These are phyloP conservation scores for Eremothecium coryli DNA, from an alignment of 1,139 yeast species.

Conservation along the genomic window DNA sequence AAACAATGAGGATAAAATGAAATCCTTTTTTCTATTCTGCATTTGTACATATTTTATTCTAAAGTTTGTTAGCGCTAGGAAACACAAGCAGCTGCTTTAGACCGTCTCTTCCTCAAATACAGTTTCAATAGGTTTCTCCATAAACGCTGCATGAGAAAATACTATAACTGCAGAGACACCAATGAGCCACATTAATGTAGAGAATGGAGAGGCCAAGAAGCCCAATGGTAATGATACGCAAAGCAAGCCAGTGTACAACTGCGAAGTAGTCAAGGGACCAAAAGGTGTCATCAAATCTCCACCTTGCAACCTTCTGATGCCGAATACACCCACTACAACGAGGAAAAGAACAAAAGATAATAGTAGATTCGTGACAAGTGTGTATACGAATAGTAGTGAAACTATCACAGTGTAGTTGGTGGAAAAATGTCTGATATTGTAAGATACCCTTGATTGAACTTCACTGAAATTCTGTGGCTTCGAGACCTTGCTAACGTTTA, in stretches of 20 bases:
- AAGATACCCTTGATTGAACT: slow-evolving; percentile 76
- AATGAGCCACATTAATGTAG: slow-evolving; percentile 91
- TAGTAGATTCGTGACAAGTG: slow-evolving; percentile 73
- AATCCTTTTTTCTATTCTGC: too few species aligned
- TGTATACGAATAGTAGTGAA: slow-evolving; percentile 57
- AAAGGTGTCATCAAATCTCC: slow-evolving; percentile 68
- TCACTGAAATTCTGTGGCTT: slow-evolving; percentile 88
- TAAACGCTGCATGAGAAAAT: slow-evolving; percentile 80
- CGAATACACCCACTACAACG: slow-evolving; percentile 61
- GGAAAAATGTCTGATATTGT: slow-evolving; percentile 78
- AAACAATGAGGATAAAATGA: too few species aligned
- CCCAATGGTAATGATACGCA: slow-evolving; percentile 79
- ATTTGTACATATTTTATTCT: too few species aligned
- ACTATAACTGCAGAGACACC: slow-evolving; percentile 89
- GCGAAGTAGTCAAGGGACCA: slow-evolving; percentile 63
- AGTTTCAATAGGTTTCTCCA: slow-evolving; percentile 97
- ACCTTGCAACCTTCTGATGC: slow-evolving; percentile 72
- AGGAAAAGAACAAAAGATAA: slow-evolving; percentile 72
- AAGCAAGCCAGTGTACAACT: slow-evolving; percentile 79
- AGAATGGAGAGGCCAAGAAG: slow-evolving; percentile 84
- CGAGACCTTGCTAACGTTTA: slow-evolving; percentile 79
- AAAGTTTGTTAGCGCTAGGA: too few species aligned
- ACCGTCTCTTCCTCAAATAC: slow-evolving; percentile 84
- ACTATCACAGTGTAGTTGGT: slow-evolving; percentile 78
- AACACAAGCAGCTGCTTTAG: too few species aligned